Conservation (phyloP, 495 filamentous ascomycete species). For the Clavariopsis aquatica region DNA sequence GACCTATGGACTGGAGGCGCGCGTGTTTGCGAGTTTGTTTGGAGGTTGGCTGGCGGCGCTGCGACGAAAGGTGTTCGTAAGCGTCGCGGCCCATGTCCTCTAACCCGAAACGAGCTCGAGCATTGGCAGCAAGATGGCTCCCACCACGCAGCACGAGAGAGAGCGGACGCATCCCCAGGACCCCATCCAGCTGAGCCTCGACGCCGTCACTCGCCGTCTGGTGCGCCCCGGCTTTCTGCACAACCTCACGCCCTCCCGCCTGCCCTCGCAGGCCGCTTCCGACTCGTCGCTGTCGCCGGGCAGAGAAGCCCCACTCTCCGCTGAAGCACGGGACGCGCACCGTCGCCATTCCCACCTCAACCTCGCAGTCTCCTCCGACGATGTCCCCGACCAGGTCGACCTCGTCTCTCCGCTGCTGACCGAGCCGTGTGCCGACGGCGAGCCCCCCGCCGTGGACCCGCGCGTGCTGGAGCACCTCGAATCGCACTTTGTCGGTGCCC, state of each 20-base stretch:
- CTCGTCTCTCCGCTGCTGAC: constrained; percentile 22
- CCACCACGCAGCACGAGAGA: constrained; percentile 12
- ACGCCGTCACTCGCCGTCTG: constrained; percentile 27
- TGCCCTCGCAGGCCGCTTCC: constrained; percentile 37
- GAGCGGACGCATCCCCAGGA: constrained; percentile 24
- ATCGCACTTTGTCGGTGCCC: constrained; percentile 21
- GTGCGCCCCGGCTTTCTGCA: constrained; percentile 28
- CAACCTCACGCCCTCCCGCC: constrained; percentile 28
- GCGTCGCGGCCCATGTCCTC: constrained; percentile 8
- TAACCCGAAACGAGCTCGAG: constrained; percentile 19
- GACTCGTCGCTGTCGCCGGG: constrained; percentile 29
- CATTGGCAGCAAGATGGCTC: constrained; percentile 27
- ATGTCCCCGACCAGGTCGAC: constrained; percentile 20
- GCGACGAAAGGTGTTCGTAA: constrained; percentile 15
- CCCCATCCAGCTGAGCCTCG: constrained; percentile 32
- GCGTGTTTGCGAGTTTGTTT: constrained; percentile 6
- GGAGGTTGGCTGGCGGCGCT: not conserved
- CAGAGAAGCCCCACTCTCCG: constrained; percentile 19
- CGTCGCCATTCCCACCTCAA: constrained; percentile 28
- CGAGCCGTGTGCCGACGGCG: constrained; percentile 26
- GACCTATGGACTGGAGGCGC: not conserved
- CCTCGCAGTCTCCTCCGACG: constrained; percentile 15
- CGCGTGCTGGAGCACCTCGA: constrained; percentile 26
- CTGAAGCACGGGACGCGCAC: constrained; percentile 15
- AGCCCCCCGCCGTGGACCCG: constrained; percentile 15